phyloP scores from a whole-genome alignment of 1,284 basidiomycete species.

The Acaromyces ingoldii region DNA sequence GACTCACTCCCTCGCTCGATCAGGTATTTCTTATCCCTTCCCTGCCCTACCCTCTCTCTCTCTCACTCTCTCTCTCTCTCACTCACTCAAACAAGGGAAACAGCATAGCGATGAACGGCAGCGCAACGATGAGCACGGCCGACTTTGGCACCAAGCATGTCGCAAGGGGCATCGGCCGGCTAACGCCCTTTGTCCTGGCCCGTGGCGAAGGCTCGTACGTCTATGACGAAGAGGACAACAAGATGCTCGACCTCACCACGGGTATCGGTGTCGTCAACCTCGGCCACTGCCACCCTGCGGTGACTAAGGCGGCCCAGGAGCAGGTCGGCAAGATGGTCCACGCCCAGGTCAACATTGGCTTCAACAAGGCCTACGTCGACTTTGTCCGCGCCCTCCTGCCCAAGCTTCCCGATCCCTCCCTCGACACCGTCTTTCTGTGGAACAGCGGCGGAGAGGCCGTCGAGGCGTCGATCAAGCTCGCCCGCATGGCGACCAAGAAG shows the following conservation, averaged over 20 bases:
- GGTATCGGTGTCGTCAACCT: constrained; percentile 49
- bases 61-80: background rate
- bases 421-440: constrained; percentile 76
- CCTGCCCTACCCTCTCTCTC: background rate
- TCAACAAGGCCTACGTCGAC: constrained; percentile 31
- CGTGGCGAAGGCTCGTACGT: constrained; percentile 38
- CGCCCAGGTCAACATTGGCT: constrained; percentile 48
- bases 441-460: constrained; percentile 90
- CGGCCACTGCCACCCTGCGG: constrained; percentile 47
- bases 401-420: constrained; percentile 72
- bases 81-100: background rate
- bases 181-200: constrained; percentile 38
- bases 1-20: background rate
- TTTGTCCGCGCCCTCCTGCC: constrained; percentile 35
- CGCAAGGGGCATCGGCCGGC: constrained; percentile 43
- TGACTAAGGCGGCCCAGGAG: constrained; percentile 40
- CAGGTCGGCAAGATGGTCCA: constrained; percentile 47
- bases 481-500: constrained; percentile 67
- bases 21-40: background rate
- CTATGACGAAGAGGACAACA: constrained; percentile 34
- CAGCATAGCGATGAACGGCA: constrained; percentile 1
- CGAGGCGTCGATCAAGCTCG: constrained; percentile 73
- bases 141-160: constrained; percentile 41
- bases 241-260: constrained; percentile 45
- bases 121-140: constrained; percentile 5